A percentile compares a stretch with the other conserved stretches of the same genome.
Conservation (phyloP, 352 stramenopile genomes). For the Pythium sp. region DNA sequence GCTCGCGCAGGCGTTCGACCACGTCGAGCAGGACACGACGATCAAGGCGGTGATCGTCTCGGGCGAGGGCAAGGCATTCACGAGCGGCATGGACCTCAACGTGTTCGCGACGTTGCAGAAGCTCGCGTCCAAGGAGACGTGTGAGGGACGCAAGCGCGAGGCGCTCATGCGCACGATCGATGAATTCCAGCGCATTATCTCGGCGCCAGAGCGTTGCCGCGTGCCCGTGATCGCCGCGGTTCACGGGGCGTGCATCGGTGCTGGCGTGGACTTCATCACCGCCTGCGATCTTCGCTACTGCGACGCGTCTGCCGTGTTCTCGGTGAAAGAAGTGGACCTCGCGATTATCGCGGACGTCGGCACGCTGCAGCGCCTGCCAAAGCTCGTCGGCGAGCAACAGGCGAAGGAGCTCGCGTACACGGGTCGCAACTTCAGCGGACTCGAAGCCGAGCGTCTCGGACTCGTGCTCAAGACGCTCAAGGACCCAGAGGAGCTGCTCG, state of each 20-base stretch:
- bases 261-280: conserved; percentile 86
- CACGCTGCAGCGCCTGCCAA: conserved; percentile 83
- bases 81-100: conserved; percentile 87
- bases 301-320: conserved; percentile 79
- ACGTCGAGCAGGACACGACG: conserved; percentile 58
- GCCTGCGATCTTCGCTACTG: conserved; percentile 86
- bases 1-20: conserved; percentile 60
- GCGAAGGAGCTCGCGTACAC: conserved; percentile 87
- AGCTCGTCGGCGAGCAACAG: conserved; percentile 80
- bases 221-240: conserved; percentile 84
- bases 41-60: conserved; percentile 79
- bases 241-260: conserved; percentile 81
- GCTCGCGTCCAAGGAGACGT: conserved; percentile 51
- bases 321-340: conserved; percentile 87
- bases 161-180: conserved; percentile 74
- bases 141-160: conserved; percentile 82
- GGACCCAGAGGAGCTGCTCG: conserved; percentile 56
- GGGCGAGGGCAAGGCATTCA: conserved; percentile 78
- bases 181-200: conserved; percentile 82
- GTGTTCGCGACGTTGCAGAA: conserved; percentile 82
- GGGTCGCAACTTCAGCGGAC: conserved; percentile 70
- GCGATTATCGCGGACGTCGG: conserved; percentile 88
- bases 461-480: conserved; percentile 74
- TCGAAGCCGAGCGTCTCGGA: conserved; percentile 72
- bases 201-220: conserved; percentile 77